These are phyloP conservation scores for Lactarius hatsudake DNA, from an alignment of 768 basidiomycete species.

Conservation along the genomic window DNA sequence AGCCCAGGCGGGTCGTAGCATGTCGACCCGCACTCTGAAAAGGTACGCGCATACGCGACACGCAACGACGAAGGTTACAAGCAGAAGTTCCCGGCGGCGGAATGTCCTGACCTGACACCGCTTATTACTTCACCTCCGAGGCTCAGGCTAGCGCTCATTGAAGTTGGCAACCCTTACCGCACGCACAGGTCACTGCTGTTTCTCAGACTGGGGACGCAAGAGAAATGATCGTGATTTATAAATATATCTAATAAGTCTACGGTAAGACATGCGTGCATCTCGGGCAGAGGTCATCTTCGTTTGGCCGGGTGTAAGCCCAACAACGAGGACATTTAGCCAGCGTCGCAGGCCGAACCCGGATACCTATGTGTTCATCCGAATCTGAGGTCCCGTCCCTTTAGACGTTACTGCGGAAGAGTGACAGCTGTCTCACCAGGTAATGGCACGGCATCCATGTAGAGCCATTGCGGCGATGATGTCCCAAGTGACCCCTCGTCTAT, in stretches of 20 bases:
- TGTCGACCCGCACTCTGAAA: slow-evolving; percentile 16
- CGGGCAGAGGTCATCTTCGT: slow-evolving; percentile 54
- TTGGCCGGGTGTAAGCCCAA: slow-evolving; percentile 69
- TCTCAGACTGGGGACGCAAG: neutral
- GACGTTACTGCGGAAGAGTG: neutral
- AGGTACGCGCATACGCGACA: slow-evolving; percentile 23
- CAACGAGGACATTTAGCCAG: slow-evolving; percentile 83
- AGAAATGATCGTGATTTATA: slow-evolving; percentile 1
- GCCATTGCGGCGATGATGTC: slow-evolving; percentile 46
- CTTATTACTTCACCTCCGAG: slow-evolving; percentile 17
- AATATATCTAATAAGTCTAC: slow-evolving; percentile 18
- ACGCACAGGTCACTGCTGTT: neutral
- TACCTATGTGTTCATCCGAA: slow-evolving; percentile 34
- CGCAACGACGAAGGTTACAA: slow-evolving; percentile 5
- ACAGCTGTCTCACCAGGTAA: slow-evolving; percentile 43
- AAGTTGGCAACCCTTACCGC: neutral
- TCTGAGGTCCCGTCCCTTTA: slow-evolving; percentile 21
- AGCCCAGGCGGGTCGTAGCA: slow-evolving; percentile 9
- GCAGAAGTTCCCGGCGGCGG: neutral
- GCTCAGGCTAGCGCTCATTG: neutral
- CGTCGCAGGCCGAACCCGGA: slow-evolving; percentile 62
- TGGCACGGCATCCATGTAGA: slow-evolving; percentile 43
- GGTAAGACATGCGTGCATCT: slow-evolving; percentile 51
- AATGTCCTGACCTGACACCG: neutral
- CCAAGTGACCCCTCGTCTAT: slow-evolving; percentile 45